These are phyloP conservation scores for Rubroboletus satanas DNA, from an alignment of 768 basidiomycete species.

Conservation along the genomic window DNA sequence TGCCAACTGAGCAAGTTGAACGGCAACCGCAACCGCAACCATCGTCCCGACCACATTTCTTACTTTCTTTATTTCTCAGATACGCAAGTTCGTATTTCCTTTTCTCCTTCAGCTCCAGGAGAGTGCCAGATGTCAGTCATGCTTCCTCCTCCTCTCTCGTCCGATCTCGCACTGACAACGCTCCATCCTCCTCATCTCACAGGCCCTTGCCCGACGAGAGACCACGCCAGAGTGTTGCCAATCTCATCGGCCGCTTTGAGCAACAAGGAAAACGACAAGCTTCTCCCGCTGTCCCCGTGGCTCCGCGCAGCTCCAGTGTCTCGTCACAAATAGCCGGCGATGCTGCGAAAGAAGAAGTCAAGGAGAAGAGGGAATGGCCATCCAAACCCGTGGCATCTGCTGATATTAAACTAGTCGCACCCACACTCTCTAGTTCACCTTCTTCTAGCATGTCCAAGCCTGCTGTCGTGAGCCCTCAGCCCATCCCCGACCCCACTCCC, in stretches of 20 bases:
- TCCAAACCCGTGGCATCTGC: conserved; percentile 42
- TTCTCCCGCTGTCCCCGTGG: conserved; percentile 34
- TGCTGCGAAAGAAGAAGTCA: conserved; percentile 59
- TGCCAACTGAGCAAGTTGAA: neutral
- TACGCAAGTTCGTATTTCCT: conserved; percentile 12
- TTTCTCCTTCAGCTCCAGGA: conserved; percentile 12
- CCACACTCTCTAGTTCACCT: conserved; percentile 36
- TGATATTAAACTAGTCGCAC: conserved; percentile 33
- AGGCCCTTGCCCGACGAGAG: conserved; percentile 89
- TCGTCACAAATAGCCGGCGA: conserved; percentile 62
- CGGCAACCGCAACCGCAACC: conserved; percentile 30
- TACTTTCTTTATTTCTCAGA: conserved; percentile 7
- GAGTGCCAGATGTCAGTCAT: conserved; percentile 28
- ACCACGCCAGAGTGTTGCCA: conserved; percentile 82
- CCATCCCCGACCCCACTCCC: conserved; percentile 23
- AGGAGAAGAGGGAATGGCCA: conserved; percentile 78
- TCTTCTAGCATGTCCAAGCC: conserved; percentile 17
- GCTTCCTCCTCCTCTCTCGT: neutral
- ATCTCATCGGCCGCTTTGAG: conserved; percentile 87
- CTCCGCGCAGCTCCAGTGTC: conserved; percentile 62
- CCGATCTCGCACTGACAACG: conserved; percentile 14
- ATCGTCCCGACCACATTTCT: conserved; percentile 19
- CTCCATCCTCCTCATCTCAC: conserved; percentile 13
- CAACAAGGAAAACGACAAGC: conserved; percentile 70
- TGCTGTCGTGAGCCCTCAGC: conserved; percentile 29